Percentiles rank a stretch among this genome's conserved stretches.
Conservation (phyloP, 1,284 basidiomycete species). For the Boletus mariae region DNA sequence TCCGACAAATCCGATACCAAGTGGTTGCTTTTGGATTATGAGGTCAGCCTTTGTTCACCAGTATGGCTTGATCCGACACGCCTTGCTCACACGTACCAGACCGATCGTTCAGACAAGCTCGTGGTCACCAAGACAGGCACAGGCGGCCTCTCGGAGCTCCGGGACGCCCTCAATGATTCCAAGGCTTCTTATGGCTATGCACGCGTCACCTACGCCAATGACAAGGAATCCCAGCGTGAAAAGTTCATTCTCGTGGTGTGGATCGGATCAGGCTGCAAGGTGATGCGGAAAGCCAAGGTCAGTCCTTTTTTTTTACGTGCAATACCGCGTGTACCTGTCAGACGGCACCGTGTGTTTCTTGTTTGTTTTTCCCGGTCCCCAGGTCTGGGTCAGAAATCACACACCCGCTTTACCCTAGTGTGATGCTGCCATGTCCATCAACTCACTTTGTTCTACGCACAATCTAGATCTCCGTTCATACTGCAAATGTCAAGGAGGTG, state of each 20-base stretch:
- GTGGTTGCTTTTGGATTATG: constrained; percentile 85
- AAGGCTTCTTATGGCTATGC: constrained; percentile 83
- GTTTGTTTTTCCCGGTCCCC: constrained; percentile 3
- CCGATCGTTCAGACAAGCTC: constrained; percentile 82
- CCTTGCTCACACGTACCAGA: constrained; percentile 26
- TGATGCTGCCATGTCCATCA: neutral
- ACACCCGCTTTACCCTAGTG: constrained; percentile 23
- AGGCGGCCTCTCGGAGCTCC: constrained; percentile 75
- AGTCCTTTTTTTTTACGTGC: constrained; percentile 32
- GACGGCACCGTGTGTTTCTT: constrained; percentile 3
- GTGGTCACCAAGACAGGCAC: constrained; percentile 72
- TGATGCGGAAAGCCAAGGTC: constrained; percentile 90
- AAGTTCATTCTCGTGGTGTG: constrained; percentile 89
- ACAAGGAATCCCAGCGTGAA: constrained; percentile 81
- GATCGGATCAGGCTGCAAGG: constrained; percentile 83
- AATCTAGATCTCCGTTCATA: constrained; percentile 79
- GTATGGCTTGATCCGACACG: constrained; percentile 10
- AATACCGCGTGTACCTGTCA: constrained; percentile 14
- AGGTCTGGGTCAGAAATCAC: constrained; percentile 15
- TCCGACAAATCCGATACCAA: constrained; percentile 78
- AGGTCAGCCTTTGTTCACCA: constrained; percentile 43
- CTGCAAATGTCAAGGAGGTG: constrained; percentile 80
- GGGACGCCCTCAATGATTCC: constrained; percentile 66
- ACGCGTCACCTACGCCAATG: constrained; percentile 81
- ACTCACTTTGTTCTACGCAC: constrained; percentile 18